A percentile compares a stretch with the other conserved stretches of the same genome.
phyloP scores from a whole-genome alignment of 352 stramenopile genomes.

The Phytophthora nicotianae region DNA sequence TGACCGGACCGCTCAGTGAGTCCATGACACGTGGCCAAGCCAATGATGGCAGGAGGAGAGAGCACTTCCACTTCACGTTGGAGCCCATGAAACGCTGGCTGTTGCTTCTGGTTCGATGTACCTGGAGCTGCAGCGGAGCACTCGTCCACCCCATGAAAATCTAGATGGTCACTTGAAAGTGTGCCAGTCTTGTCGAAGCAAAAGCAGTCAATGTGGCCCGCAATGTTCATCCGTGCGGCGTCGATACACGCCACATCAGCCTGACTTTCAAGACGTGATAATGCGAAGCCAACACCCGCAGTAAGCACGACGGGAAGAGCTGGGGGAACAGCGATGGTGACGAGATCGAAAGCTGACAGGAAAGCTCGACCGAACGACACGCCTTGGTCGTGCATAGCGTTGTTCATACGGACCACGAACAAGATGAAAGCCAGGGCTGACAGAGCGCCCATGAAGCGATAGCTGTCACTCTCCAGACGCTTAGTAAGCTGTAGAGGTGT shows the following conservation, averaged over 20 bases:
- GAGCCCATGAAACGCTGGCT: slow-evolving; percentile 49
- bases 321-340: slow-evolving; percentile 70
- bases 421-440: slow-evolving; percentile 56
- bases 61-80: slow-evolving; percentile 77
- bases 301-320: slow-evolving; percentile 70
- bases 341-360: slow-evolving; percentile 58
- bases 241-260: slow-evolving; percentile 76
- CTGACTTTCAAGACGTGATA: slow-evolving; percentile 48
- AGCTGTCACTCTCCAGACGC: slow-evolving; percentile 74
- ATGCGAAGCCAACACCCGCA: slow-evolving; percentile 65
- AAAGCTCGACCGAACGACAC: slow-evolving; percentile 37
- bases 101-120: slow-evolving; percentile 19
- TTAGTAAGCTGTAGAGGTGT: slow-evolving; percentile 51
- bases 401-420: slow-evolving; percentile 58
- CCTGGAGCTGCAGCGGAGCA: slow-evolving; percentile 36
- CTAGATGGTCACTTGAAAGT: slow-evolving; percentile 70
- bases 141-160: slow-evolving; percentile 78
- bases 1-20: slow-evolving; percentile 55
- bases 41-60: slow-evolving; percentile 61
- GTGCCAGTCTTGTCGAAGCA: slow-evolving; percentile 89
- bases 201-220: slow-evolving; percentile 73
- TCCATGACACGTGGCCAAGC: slow-evolving; percentile 71
- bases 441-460: slow-evolving; percentile 67
- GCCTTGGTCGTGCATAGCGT: slow-evolving; percentile 35
- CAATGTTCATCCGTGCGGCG: slow-evolving; percentile 71